Evolutionary conservation across 108 stramenopile genomes (phyloP), one percentile per base, ranked within the genome.

Genomic region (Parmales sp.): DNA sequence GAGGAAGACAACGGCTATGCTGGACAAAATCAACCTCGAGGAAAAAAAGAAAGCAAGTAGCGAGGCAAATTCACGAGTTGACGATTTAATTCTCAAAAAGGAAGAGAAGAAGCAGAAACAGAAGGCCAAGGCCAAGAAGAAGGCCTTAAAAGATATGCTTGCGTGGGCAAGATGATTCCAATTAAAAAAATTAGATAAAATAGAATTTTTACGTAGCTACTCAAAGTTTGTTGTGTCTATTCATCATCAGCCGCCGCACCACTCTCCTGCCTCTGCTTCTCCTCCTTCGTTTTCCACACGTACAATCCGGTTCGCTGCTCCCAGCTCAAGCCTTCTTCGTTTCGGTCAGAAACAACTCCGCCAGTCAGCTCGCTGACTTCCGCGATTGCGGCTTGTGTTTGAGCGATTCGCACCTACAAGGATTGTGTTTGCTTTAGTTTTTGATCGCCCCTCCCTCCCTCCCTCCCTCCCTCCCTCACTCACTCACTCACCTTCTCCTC

Each of bases 401-500:
- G 37, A 23, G 43, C 19, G 43, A 28, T 28, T 4, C 37, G n/a
- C n/a, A n/a, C n/a, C n/a, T n/a, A n/a, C n/a, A n/a, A n/a, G n/a
- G n/a, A n/a, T n/a, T n/a, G n/a, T n/a, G n/a, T n/a, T n/a, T n/a
- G n/a, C n/a, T n/a, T n/a, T n/a, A n/a, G n/a, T n/a, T n/a, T n/a
- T n/a, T n/a, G n/a, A n/a, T n/a, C n/a, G n/a, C n/a, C n/a, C n/a
- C n/a, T n/a, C n/a, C n/a, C n/a, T n/a, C n/a, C n/a, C n/a, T n/a
- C n/a, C n/a, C n/a, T n/a, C n/a, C n/a, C n/a, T n/a, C n/a, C n/a
- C n/a, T n/a, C n/a, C n/a, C n/a, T n/a, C n/a, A n/a, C n/a, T n/a
- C n/a, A n/a, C n/a, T n/a, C n/a, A n/a, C n/a, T 39, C 16, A 26
- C 22, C 65, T 45, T 66, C 65, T 66, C 38, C 65, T 66, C 65